phyloP scores from a whole-genome alignment of 208 protist species.

The Tritrichomonas foetus region DNA sequence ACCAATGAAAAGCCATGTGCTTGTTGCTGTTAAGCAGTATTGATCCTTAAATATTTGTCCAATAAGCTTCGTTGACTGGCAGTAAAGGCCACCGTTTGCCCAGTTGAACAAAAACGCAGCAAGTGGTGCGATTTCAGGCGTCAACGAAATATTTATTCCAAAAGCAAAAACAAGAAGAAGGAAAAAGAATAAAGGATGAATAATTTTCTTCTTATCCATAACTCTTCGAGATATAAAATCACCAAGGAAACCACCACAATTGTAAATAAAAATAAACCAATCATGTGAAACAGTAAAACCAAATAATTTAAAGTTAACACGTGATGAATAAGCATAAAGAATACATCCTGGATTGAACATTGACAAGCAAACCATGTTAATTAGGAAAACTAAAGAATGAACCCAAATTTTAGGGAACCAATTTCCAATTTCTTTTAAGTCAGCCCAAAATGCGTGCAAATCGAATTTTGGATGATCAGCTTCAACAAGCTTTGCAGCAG shows the following conservation, averaged over 20 bases:
- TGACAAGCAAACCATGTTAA: slow-evolving; percentile 2
- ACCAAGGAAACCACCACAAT: background rate
- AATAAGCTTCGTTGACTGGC: background rate
- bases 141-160: background rate
- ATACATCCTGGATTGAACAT: background rate
- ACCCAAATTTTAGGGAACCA: slow-evolving; percentile 23
- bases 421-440: background rate
- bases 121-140: background rate
- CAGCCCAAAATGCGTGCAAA: background rate
- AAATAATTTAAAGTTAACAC: background rate
- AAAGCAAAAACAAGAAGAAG: background rate
- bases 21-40: background rate
- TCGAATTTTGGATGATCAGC: background rate
- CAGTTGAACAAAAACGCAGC: slow-evolving; percentile 2
- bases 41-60: background rate
- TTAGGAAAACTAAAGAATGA: background rate
- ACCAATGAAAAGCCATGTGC: slow-evolving; percentile 21
- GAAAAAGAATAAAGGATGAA: slow-evolving; percentile 19
- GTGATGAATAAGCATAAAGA: slow-evolving; percentile 7
- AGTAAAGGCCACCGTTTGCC: slow-evolving; percentile 2
- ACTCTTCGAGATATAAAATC: slow-evolving; percentile 3
- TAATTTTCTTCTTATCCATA: slow-evolving; percentile 26
- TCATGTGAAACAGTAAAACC: background rate
- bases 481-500: background rate
- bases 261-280: background rate